Conservation (phyloP, 371 early-diverging fungal species). For the Rhizopus sp. region DNA sequence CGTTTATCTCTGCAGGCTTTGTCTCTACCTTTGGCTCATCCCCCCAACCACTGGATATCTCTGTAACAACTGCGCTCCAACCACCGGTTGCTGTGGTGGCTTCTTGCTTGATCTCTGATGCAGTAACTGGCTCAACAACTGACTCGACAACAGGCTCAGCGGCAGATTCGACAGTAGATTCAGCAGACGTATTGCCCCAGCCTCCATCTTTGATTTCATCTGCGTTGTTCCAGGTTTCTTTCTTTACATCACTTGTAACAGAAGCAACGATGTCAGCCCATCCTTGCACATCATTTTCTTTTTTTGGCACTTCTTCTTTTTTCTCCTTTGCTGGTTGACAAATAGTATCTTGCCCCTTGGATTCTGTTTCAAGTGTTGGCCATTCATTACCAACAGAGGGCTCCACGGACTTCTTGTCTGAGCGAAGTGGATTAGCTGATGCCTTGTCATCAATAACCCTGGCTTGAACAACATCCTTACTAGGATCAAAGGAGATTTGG, state of each 20-base stretch:
- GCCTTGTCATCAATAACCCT: no score
- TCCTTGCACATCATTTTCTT: background rate
- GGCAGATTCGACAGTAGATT: no score
- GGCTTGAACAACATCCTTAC: no score
- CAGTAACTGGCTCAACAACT: background rate
- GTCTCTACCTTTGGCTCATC: background rate
- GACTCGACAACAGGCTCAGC: no score
- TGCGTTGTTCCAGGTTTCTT: background rate
- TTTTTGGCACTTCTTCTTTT: background rate
- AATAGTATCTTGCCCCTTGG: background rate
- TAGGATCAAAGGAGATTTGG: background rate
- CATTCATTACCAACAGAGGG: no score
- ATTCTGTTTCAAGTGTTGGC: background rate
- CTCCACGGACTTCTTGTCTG: no score
- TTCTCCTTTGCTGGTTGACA: background rate
- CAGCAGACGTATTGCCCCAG: no score
- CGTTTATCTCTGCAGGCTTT: background rate
- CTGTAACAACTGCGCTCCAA: background rate
- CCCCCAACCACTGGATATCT: conserved; percentile 1
- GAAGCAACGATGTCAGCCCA: background rate
- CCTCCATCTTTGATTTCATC: background rate
- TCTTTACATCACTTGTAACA: background rate
- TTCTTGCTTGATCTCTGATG: no score
- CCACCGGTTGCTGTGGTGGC: conserved; percentile 7
- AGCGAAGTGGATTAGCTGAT: no score